Percentiles rank a stretch among this genome's conserved stretches.
phyloP scores from a whole-genome alignment of 2,329 filamentous ascomycete species.

The Sarocladium oryzae region DNA sequence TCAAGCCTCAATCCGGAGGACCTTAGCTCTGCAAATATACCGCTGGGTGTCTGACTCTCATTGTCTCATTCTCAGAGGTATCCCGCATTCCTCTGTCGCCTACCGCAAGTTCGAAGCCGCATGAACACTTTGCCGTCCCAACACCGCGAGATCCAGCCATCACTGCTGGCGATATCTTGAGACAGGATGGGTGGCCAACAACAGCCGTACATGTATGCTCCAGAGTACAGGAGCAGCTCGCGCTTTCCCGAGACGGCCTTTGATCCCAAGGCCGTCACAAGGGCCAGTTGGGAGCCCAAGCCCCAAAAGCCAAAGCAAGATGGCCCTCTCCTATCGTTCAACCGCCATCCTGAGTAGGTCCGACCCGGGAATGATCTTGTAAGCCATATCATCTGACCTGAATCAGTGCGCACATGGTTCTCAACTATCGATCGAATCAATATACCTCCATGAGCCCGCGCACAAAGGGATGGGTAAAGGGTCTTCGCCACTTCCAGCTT shows the following conservation, averaged over 20 bases:
- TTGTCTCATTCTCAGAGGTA: not conserved
- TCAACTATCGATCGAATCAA: conserved; percentile 54
- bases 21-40: conserved; percentile 6
- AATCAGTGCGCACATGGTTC: conserved; percentile 52
- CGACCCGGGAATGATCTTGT: not conserved
- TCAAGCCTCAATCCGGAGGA: not conserved
- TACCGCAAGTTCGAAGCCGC: too few species aligned
- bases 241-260: conserved; percentile 55
- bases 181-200: not conserved
- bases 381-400: conserved; percentile 10
- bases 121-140: too few species aligned
- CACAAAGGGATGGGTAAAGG: conserved; percentile 66
- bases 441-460: conserved; percentile 61
- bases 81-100: conserved; percentile 7
- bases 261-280: conserved; percentile 79
- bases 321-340: conserved; percentile 75
- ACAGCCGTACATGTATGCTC: conserved; percentile 67
- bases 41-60: not conserved
- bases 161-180: not conserved
- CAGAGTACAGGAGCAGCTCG: conserved; percentile 41
- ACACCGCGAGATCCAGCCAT: too few species aligned
- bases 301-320: conserved; percentile 57
- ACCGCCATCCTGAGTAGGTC: conserved; percentile 77
- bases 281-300: conserved; percentile 66
- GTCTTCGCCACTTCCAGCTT: conserved; percentile 63